Base-by-base conservation (phyloP, 768 basidiomycete species). In the Lyophyllum atratum region DNA sequence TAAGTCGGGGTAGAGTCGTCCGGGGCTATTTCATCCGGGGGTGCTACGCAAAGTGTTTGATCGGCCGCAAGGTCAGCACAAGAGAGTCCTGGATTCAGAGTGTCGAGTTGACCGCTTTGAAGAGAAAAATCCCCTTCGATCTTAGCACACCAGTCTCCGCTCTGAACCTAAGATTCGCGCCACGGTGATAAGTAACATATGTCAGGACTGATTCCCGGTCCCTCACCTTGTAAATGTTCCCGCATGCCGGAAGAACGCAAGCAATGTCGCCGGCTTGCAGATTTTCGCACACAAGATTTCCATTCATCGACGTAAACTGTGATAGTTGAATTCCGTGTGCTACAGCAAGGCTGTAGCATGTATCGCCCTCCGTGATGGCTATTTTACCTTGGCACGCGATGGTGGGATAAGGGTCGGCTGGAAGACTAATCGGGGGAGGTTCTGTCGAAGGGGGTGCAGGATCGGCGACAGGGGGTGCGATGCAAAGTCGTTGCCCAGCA, bases 401-500 rank as follows among this genome's bases (percentile, higher is more conserved):
- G 37, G 4, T 4, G 37, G 37, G 15, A 39, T 14, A 17, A 39
- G 37, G 37, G 4, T 39, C 37, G 7, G 37, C 8, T 4, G 15
- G 14, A 39, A 14, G 37, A 39, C 8, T 39, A 4, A 14, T 4
- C 8, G 15, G 7, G 8, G 37, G 9, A 6, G 37, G 8, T 15
- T 4, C 8, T 4, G 14, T 10, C 7, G 4, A 4, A 39, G 15
- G 11, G 14, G 37, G 37, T 4, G 37, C 14, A 9, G 37, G 6
- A 15, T 6, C 14, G 37, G 8, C 37, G 37, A 4, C 11, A 14
- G 37, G 42, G 37, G 37, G 42, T 33, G 49, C 43, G 10, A 57
- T 21, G 42, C 56, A 57, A 34, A 52, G 43, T 45, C 2, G n/a
- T 45, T 57, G 49, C 22, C 56, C 42, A 5, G 40, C 47, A 29